A percentile compares a stretch with the other conserved stretches of the same genome.
phyloP scores from a whole-genome alignment of 768 basidiomycete species.

The Trametes coccinea region DNA sequence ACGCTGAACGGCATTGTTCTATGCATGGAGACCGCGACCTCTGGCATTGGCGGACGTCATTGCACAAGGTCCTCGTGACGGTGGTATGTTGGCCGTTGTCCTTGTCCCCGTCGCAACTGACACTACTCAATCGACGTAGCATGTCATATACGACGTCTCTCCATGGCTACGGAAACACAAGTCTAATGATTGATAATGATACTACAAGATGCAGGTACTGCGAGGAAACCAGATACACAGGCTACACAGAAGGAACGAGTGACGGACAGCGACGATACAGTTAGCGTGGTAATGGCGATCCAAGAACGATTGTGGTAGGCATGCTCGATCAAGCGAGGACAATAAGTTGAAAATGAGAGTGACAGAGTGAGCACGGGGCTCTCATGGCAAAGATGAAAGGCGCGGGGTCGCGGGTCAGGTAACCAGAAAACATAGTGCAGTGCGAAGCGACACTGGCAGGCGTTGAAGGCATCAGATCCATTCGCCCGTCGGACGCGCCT shows the following conservation, averaged over 20 bases:
- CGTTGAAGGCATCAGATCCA: slow-evolving; percentile 27
- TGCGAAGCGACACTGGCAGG: too few species aligned
- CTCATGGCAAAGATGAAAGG: too few species aligned
- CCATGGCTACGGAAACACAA: slow-evolving; percentile 3
- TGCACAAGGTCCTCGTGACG: too few species aligned
- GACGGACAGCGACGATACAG: neutral
- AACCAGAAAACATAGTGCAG: neutral
- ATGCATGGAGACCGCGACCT: too few species aligned
- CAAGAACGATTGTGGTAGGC: slow-evolving; percentile 4
- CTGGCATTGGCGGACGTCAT: too few species aligned
- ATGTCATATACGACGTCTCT: neutral
- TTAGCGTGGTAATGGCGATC: neutral
- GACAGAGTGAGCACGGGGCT: neutral
- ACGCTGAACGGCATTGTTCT: too few species aligned
- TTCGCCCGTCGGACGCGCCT: slow-evolving; percentile 20
- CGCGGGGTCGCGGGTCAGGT: neutral
- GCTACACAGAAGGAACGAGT: slow-evolving; percentile 3
- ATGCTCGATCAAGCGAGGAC: neutral
- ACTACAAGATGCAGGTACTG: slow-evolving; percentile 3
- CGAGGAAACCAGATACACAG: neutral
- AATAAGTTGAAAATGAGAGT: slow-evolving; percentile 9
- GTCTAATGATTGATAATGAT: slow-evolving; percentile 4
- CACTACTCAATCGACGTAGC: too few species aligned
- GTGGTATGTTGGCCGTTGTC: too few species aligned
- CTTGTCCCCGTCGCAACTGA: too few species aligned